A percentile compares a stretch with the other conserved stretches of the same genome.
Conservation (phyloP, 768 basidiomycete genomes). For the Russula sp. region DNA sequence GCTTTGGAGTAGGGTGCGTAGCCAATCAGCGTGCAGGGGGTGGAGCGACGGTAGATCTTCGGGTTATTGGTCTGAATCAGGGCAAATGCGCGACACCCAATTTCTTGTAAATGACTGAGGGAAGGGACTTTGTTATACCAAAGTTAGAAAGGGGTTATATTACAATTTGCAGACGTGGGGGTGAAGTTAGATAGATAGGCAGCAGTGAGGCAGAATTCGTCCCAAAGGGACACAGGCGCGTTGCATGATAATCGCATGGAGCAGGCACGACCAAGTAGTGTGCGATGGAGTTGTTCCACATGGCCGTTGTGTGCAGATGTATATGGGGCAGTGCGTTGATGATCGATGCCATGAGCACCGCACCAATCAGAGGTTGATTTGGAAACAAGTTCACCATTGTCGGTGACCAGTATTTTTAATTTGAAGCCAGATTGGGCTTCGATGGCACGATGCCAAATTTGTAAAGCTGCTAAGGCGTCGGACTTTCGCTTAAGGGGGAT, state of each 20-base stretch:
- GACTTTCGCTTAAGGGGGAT: neutral
- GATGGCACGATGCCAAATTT: neutral
- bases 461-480: neutral
- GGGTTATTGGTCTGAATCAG: too few relatives aligned
- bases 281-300: neutral
- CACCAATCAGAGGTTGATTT: too few relatives aligned
- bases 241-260: neutral
- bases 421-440: neutral
- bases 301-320: neutral
- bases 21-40: too few relatives aligned
- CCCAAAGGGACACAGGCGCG: neutral
- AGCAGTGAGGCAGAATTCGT: neutral
- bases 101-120: too few relatives aligned
- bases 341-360: neutral
- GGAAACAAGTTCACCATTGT: neutral
- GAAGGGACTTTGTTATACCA: neutral
- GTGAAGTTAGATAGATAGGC: neutral
- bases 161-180: too few relatives aligned
- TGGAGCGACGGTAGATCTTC: too few relatives aligned
- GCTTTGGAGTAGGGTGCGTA: too few relatives aligned
- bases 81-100: too few relatives aligned
- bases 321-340: neutral
- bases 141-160: neutral
- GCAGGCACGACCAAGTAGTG: neutral
- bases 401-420: neutral